Conservation (phyloP, 2,329 filamentous ascomycete species). For the Tolypocladium pustulatum region DNA sequence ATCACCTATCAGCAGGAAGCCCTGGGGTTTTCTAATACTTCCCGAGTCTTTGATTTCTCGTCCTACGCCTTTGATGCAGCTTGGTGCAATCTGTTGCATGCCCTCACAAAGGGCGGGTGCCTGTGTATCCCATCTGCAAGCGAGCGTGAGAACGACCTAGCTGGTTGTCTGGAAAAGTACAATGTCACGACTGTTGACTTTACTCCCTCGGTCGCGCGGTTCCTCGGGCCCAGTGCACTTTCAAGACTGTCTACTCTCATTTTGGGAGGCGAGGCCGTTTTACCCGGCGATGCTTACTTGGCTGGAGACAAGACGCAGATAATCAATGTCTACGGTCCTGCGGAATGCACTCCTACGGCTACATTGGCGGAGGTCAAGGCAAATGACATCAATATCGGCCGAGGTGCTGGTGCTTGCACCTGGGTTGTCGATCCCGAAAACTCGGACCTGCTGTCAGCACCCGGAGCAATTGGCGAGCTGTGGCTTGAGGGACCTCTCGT, state of each 20-base stretch:
- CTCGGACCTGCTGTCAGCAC: conserved; percentile 5
- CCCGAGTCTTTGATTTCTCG: conserved; percentile 12
- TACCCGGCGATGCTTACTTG: conserved; percentile 2
- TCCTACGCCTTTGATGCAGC: conserved; percentile 11
- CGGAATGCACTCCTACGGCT: conserved; percentile 7
- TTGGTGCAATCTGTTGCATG: conserved; percentile 9
- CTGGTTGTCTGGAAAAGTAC: conserved; percentile 3
- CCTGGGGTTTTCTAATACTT: conserved; percentile 6
- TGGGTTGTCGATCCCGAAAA: conserved; percentile 10
- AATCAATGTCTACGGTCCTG: conserved; percentile 12
- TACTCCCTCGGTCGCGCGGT: conserved; percentile 9
- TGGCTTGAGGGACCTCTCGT: conserved; percentile 10
- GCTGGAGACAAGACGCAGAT: conserved; percentile 6
- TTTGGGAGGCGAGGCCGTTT: conserved; percentile 8
- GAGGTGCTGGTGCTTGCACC: conserved; percentile 1
- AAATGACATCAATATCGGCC: conserved; percentile 2
- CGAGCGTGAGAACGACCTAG: conserved; percentile 5
- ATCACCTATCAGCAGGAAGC: conserved; percentile 7
- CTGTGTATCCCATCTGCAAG: conserved; percentile 9
- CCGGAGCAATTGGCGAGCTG: conserved; percentile 10
- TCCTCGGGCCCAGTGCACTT: conserved; percentile 3
- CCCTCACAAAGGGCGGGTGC: conserved; percentile 8
- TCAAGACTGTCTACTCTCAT: conserved; percentile 7
- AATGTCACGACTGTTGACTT: conserved; percentile 6
- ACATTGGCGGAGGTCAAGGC: not conserved